Conservation (phyloP, 179 eudicot species). For the Nepenthes alata region DNA sequence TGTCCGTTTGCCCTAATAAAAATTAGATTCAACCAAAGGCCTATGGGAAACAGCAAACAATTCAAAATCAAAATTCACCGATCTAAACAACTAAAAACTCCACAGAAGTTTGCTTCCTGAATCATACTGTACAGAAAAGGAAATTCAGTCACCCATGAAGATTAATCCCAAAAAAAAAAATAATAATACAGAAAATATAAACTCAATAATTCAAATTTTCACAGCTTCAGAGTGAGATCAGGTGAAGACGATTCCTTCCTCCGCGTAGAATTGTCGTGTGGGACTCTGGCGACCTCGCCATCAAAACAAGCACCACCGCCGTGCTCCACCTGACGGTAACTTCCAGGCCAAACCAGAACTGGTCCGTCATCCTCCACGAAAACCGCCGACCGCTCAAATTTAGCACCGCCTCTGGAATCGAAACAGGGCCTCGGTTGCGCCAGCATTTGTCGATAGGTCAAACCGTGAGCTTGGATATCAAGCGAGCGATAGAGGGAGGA, state of each 20-base stretch:
- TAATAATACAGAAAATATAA: not conserved
- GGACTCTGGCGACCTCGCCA: not conserved
- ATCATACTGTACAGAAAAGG: too few relatives aligned
- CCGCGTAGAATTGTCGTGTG: not conserved
- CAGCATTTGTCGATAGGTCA: not conserved
- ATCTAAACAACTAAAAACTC: too few relatives aligned
- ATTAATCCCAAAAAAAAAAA: not conserved
- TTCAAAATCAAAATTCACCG: too few relatives aligned
- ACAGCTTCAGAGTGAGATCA: constrained; percentile 23
- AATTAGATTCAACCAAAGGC: too few relatives aligned
- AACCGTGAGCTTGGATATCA: constrained; percentile 24
- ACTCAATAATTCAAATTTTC: not conserved
- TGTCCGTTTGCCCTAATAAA: too few relatives aligned
- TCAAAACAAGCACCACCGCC: not conserved
- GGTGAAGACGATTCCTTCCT: constrained; percentile 9
- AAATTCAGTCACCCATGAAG: too few relatives aligned
- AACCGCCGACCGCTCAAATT: too few relatives aligned
- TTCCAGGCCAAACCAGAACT: constrained; percentile 36
- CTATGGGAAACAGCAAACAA: too few relatives aligned
- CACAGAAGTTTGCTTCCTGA: too few relatives aligned
- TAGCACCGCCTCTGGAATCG: not conserved
- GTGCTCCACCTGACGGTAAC: constrained; percentile 20
- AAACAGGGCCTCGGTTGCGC: not conserved
- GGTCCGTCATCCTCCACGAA: constrained; percentile 18
- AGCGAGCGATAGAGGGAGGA: constrained; percentile 18